These are phyloP conservation scores for Fusarium algeriense DNA, from an alignment of 2,329 filamentous ascomycete genomes.

Conservation along the genomic window DNA sequence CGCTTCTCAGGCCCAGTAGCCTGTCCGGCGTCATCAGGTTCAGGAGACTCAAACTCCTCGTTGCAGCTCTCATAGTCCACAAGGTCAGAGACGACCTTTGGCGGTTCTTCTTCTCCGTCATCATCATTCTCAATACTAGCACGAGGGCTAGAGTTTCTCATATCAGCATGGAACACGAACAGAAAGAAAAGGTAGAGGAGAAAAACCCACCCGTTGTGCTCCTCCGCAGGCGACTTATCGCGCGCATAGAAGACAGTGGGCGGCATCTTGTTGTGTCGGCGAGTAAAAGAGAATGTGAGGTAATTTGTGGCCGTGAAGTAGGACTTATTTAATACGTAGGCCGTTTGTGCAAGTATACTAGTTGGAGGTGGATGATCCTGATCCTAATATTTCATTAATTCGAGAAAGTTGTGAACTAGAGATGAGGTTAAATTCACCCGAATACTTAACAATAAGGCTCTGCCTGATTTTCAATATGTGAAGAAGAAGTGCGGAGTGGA, in stretches of 20 bases:
- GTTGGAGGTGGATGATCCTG: neutral
- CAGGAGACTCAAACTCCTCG: neutral
- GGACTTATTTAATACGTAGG: too few species aligned
- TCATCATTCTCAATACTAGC: slow-evolving; percentile 27
- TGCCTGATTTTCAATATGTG: neutral
- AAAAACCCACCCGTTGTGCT: slow-evolving; percentile 25
- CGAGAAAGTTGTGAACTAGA: neutral
- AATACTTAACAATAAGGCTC: neutral
- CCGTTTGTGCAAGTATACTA: neutral
- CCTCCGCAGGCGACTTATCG: slow-evolving; percentile 27
- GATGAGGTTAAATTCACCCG: neutral
- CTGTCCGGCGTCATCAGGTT: neutral
- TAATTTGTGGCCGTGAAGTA: neutral
- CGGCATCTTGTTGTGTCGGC: slow-evolving; percentile 29
- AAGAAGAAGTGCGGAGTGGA: neutral
- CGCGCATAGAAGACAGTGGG: slow-evolving; percentile 42
- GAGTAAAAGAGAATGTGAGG: neutral
- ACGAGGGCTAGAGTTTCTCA: slow-evolving; percentile 3
- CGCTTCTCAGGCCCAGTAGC: slow-evolving; percentile 3
- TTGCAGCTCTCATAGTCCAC: slow-evolving; percentile 14
- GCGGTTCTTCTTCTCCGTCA: slow-evolving; percentile 15
- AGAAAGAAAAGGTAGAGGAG: too few species aligned
- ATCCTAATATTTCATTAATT: neutral
- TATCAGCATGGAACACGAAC: neutral
- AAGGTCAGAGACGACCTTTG: slow-evolving; percentile 21